Evolutionary conservation across 495 filamentous ascomycete species (phyloP).

Genomic region (Penicillium argentinense): DNA sequence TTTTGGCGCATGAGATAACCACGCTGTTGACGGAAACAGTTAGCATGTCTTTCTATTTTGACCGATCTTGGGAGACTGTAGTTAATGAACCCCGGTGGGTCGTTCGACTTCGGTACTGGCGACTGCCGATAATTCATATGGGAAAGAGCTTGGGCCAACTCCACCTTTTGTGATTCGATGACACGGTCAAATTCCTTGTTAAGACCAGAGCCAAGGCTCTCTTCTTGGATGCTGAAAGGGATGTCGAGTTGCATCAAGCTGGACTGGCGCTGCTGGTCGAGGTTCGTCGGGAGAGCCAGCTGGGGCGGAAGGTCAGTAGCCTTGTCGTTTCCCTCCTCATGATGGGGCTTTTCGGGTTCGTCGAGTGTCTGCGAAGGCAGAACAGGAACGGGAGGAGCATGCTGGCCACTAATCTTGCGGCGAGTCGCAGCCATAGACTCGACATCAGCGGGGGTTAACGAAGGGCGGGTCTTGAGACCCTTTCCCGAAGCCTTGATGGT

Average conservation of each 20-base stretch:
- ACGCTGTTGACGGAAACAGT: constrained; percentile 69
- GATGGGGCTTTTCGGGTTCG: constrained; percentile 29
- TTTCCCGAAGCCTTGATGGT: constrained; percentile 89
- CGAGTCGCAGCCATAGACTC: constrained; percentile 84
- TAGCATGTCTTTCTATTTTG: constrained; percentile 46
- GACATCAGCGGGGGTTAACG: constrained; percentile 80
- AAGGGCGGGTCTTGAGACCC: constrained; percentile 86
- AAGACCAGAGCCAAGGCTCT: constrained; percentile 73
- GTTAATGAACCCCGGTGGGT: constrained; percentile 1
- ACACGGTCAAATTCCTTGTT: constrained; percentile 93
- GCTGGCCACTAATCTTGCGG: constrained; percentile 75
- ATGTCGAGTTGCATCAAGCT: constrained; percentile 70
- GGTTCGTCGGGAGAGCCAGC: constrained; percentile 17
- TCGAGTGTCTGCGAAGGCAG: constrained; percentile 35
- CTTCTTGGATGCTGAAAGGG: constrained; percentile 50
- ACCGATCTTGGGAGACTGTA: not conserved
- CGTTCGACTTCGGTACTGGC: constrained; percentile 12
- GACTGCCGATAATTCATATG: constrained; percentile 17
- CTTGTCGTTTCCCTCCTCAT: constrained; percentile 32
- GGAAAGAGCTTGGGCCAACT: constrained; percentile 55
- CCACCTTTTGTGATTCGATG: constrained; percentile 98
- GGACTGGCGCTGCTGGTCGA: constrained; percentile 44
- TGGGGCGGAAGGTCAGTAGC: constrained; percentile 12
- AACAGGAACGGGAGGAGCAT: constrained; percentile 59
- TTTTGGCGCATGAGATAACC: constrained; percentile 99